These are phyloP conservation scores for Umbilicus rupestris DNA, from an alignment of 164 flowering plant species.

Conservation along the genomic window DNA sequence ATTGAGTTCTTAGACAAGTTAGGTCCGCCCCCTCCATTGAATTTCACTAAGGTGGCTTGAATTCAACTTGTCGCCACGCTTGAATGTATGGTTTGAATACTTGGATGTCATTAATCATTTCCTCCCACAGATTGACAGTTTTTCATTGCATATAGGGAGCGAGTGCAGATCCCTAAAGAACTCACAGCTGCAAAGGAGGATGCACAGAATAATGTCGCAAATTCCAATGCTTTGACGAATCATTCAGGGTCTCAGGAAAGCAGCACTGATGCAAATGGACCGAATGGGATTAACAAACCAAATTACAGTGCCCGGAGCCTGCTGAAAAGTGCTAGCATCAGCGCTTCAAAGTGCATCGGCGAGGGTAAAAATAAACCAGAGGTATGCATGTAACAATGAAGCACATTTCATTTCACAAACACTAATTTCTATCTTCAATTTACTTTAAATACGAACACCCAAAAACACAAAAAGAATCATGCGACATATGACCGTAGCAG, in stretches of 20 bases:
- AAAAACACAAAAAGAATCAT: neutral
- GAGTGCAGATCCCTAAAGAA: slow-evolving; percentile 17
- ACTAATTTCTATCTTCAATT: neutral
- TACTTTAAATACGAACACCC: neutral
- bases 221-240: slow-evolving; percentile 20
- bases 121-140: neutral
- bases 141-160: slow-evolving; percentile 22
- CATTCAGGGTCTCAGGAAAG: slow-evolving; percentile 18
- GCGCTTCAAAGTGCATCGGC: slow-evolving; percentile 36
- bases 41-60: no score
- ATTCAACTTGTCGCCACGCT: no score
- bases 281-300: slow-evolving; percentile 20
- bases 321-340: slow-evolving; percentile 43
- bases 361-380: slow-evolving; percentile 16
- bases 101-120: neutral
- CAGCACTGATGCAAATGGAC: slow-evolving; percentile 8
- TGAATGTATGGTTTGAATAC: neutral
- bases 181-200: slow-evolving; percentile 23
- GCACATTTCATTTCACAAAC: neutral
- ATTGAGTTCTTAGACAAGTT: no score
- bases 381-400: slow-evolving; percentile 14
- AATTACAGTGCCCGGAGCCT: slow-evolving; percentile 31
- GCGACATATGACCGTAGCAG: no score
- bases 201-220: slow-evolving; percentile 16
- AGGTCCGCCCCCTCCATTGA: no score